Evolutionary conservation across 371 early-diverging fungal genomes (phyloP).

Genomic region (Basidiobolus meristosporus): DNA sequence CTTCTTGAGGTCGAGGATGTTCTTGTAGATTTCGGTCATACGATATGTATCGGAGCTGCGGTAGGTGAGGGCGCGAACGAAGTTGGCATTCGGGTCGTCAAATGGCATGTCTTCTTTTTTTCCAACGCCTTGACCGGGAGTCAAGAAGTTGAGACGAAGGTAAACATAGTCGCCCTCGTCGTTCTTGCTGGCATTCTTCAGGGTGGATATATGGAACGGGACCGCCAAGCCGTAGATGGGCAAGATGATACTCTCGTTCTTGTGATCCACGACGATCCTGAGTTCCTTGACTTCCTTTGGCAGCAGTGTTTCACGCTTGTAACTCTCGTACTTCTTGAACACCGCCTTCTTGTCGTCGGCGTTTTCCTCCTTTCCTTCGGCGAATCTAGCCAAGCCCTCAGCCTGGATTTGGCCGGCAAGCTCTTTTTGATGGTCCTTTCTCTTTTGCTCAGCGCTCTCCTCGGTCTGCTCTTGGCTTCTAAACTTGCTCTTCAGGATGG

Average conservation of each 20-base stretch:
- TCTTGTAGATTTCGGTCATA: constrained; percentile 65
- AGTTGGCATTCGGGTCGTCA: constrained; percentile 75
- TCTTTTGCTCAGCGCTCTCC: constrained; percentile 51
- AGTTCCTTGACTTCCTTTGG: constrained; percentile 55
- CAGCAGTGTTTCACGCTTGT: constrained; percentile 68
- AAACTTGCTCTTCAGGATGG: constrained; percentile 72
- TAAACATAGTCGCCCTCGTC: constrained; percentile 91
- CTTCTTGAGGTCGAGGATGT: constrained; percentile 80
- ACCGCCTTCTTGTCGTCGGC: constrained; percentile 42
- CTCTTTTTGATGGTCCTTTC: constrained; percentile 76
- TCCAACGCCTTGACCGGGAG: constrained; percentile 81
- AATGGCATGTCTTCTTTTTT: constrained; percentile 81
- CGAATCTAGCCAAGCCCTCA: constrained; percentile 63
- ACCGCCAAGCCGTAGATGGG: constrained; percentile 96
- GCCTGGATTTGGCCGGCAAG: constrained; percentile 49
- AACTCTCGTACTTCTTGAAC: constrained; percentile 83
- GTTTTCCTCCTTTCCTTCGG: constrained; percentile 35
- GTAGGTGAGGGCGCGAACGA: constrained; percentile 81
- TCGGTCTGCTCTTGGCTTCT: constrained; percentile 62
- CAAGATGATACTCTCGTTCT: constrained; percentile 74
- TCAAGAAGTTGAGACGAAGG: constrained; percentile 91
- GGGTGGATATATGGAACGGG: constrained; percentile 95
- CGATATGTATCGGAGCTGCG: constrained; percentile 68
- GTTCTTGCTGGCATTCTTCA: constrained; percentile 89
- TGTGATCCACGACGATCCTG: constrained; percentile 78